Evolutionary conservation across 305 asterid genomes (phyloP), one percentile per base, ranked within the genome.

Genomic region (Withania somnifera): DNA sequence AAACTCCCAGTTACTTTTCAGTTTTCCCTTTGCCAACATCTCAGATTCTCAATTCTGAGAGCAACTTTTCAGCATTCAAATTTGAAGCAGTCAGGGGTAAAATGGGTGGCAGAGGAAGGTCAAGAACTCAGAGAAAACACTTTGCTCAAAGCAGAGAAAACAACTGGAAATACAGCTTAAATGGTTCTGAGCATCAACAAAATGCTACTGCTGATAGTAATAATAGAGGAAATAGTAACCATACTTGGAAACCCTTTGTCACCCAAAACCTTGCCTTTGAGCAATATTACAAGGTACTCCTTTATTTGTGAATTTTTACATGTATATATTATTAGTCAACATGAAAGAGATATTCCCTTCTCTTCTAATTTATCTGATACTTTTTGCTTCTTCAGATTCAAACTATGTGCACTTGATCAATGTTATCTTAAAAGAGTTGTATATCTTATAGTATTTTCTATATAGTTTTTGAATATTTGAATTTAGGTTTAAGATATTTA

Each of bases 81-180:
- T 17, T 77, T 79, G 76, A 60, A 63, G 47, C 57, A 45, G 82
- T 6, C 54, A 58, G 42, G 42, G 22, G 42, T 0, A 8, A 57
- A 63, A 95, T 91, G 97, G 97, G 99, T 42, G 94, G 97, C 9
- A 88, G 95, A 73, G 93, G 98, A 64, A 96, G 91, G 89, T 91
- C 95, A 45, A 97, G 99, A 20, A 96, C 99, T 77, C 99, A 94
- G 91, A 88, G 98, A 82, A 96, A 92, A 19, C 98, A 96, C 90
- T 96, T 96, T 80, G 85, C 89, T 54, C 91, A 96, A 83, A 85
- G 85, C 90, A 87, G 98, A 82, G 98, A 96, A 80, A 96, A 96
- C 82, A 91, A 89, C 0, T 96, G 99, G 99, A 94, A 96, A 78
- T 97, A 95, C 81, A 19, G 88, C 22, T 92, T 94, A 86, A 67